Percentiles rank a stretch among this genome's conserved stretches.
These are phyloP conservation scores for Vanderwaltozyma yarrowii DNA, from an alignment of 805 yeast species.

Conservation along the genomic window DNA sequence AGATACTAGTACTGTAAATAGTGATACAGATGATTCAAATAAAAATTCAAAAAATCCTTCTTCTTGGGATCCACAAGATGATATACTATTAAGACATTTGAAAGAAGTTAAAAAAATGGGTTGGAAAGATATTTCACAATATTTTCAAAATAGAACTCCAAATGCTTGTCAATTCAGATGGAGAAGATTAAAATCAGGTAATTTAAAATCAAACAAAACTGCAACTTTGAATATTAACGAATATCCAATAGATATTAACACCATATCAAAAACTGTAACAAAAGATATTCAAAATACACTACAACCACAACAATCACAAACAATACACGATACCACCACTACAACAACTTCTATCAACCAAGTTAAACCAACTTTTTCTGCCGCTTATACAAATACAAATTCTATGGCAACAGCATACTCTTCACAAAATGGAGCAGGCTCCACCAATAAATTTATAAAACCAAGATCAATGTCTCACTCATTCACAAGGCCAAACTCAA, in stretches of 20 bases:
- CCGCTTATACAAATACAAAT: slow-evolving; percentile 3
- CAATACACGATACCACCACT: no score
- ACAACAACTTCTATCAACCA: no score
- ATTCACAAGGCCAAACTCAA: slow-evolving; percentile 9
- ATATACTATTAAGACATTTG: slow-evolving; percentile 56
- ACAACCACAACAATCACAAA: no score
- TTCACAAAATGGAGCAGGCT: neutral
- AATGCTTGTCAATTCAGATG: slow-evolving; percentile 87
- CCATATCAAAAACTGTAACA: slow-evolving; percentile 4
- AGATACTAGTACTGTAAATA: neutral
- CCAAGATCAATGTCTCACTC: slow-evolving; percentile 26
- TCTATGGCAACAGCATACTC: neutral
- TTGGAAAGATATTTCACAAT: slow-evolving; percentile 79
- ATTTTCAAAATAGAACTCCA: slow-evolving; percentile 72
- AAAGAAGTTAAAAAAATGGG: slow-evolving; percentile 79
- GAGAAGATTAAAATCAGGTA: slow-evolving; percentile 53
- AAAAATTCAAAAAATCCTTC: slow-evolving; percentile 33
- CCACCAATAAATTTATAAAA: slow-evolving; percentile 6
- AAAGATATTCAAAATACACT: no score
- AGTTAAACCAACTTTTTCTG: neutral
- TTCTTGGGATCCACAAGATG: slow-evolving; percentile 77
- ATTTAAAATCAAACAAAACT: slow-evolving; percentile 28
- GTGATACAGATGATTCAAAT: neutral
- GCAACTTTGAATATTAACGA: slow-evolving; percentile 8
- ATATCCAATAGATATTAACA: slow-evolving; percentile 12